Conservation (phyloP, 371 early-diverging fungal species). For the Rhizomucor pusillus region DNA sequence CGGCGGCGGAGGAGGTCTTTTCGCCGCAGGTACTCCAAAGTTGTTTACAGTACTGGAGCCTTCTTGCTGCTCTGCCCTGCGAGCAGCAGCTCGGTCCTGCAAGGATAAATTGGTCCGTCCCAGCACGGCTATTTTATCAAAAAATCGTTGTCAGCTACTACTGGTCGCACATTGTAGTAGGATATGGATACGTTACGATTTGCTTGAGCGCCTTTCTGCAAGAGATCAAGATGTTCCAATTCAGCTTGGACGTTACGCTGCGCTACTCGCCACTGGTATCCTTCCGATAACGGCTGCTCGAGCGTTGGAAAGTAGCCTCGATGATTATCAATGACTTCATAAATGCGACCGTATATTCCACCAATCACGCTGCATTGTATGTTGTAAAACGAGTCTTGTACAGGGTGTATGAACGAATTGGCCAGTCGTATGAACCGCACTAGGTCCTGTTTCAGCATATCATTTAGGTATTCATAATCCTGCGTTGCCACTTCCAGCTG, state of each 20-base stretch:
- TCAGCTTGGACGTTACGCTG: slow-evolving; percentile 8
- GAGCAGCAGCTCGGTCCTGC: slow-evolving; percentile 9
- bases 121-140: neutral
- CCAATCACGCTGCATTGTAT: slow-evolving; percentile 57
- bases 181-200: neutral
- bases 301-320: slow-evolving; percentile 10
- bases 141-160: neutral
- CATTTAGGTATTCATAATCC: slow-evolving; percentile 64
- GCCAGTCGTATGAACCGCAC: slow-evolving; percentile 55
- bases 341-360: slow-evolving; percentile 30
- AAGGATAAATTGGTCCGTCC: slow-evolving; percentile 4
- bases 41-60: neutral
- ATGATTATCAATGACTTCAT: slow-evolving; percentile 19
- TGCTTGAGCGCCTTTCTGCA: slow-evolving; percentile 10
- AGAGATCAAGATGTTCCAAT: slow-evolving; percentile 12
- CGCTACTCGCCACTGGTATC: slow-evolving; percentile 7
- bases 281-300: slow-evolving; percentile 11
- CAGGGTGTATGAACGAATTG: slow-evolving; percentile 61
- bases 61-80: slow-evolving; percentile 1
- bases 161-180: no score
- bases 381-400: slow-evolving; percentile 61
- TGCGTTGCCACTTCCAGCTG: slow-evolving; percentile 60
- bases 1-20: slow-evolving; percentile 7
- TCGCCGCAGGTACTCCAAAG: neutral
- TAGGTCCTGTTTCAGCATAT: slow-evolving; percentile 59